Base-by-base conservation (phyloP, 2,329 filamentous ascomycete species). In the Penicillium sp. region DNA sequence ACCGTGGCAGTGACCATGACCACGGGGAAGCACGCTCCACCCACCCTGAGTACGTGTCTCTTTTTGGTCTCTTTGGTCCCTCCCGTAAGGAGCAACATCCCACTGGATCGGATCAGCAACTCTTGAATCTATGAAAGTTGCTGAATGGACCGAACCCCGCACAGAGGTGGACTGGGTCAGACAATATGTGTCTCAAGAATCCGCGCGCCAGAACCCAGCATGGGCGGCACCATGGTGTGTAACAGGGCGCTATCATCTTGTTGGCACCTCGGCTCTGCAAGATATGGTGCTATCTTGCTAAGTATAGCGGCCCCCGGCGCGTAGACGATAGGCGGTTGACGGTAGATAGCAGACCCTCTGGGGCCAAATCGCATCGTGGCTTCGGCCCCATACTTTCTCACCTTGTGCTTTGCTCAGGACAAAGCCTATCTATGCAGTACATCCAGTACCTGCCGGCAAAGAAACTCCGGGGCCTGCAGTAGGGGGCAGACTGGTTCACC, bases 391-490 rank as follows among this genome's bases (percentile, higher is more conserved):
- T 24, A 40, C 15, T 20, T 36, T 33, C 30, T n/a, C 20, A 23
- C n/a, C n/a, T n/a, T n/a, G n/a, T n/a, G n/a, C n/a, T n/a, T n/a
- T n/a, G n/a, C n/a, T n/a, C 9, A 21, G 37, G 37, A 40, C 37
- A 40, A 26, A 40, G 37, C n/a, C 37, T 27, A 26, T 40, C 37
- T 27, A 26, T 40, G 13, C 37, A 40, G 37, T 40, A 40, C 37
- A 26, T 40, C n/a, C 37, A 40, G 46, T 50, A 46, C 39, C 39
- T 42, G 39, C 45, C 50, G 50, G 43, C 50, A 58, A 51, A 49
- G 55, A 52, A 50, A 55, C 52, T 57, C 52, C 49, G 47, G 55
- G 57, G 55, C 56, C 54, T 59, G 58, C 56, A 58, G 58, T 48
- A 48, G 40, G 46, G 48, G 43, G 45, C 33, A 52, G 39, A 49